Evolutionary conservation across 78 protist genomes (phyloP).

Genomic region (Planoprotostelium fungivorum): DNA sequence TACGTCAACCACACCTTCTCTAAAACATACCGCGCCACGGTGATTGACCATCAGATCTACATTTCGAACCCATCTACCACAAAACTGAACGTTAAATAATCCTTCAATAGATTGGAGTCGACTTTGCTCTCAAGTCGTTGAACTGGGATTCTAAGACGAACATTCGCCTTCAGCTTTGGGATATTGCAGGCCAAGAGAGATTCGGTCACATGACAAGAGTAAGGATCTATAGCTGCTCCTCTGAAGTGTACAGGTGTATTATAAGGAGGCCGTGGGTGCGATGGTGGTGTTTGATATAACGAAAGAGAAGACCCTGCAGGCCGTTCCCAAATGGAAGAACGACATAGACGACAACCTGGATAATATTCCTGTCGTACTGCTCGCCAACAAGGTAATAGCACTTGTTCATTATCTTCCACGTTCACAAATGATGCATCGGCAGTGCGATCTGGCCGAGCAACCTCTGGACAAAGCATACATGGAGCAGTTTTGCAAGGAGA

Average conservation of each 20-base stretch:
- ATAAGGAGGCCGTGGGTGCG: conserved; percentile 86
- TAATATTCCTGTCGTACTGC: conserved; percentile 75
- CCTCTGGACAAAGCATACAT: conserved; percentile 24
- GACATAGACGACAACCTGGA: conserved; percentile 66
- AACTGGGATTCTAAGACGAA: conserved; percentile 30
- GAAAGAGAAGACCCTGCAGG: conserved; percentile 47
- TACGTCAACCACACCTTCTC: conserved; percentile 78
- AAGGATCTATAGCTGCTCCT: background rate
- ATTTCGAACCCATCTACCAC: background rate
- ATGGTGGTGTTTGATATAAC: conserved; percentile 81
- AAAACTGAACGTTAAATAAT: background rate
- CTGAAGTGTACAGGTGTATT: conserved; percentile 59
- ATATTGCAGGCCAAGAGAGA: conserved; percentile 39
- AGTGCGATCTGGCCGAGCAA: conserved; percentile 42
- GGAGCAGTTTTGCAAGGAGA: conserved; percentile 51
- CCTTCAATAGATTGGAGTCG: conserved; percentile 73
- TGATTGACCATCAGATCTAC: no score
- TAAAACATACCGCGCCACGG: conserved; percentile 84
- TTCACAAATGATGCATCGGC: background rate
- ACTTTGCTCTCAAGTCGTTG: conserved; percentile 78
- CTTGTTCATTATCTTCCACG: background rate
- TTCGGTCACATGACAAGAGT: conserved; percentile 91
- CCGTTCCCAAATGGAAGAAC: conserved; percentile 72
- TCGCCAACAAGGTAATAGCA: conserved; percentile 82
- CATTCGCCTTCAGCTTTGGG: conserved; percentile 84